Evolutionary conservation across 176 grass and related monocot genomes (phyloP).

Genomic region (Aegilops longissima): DNA sequence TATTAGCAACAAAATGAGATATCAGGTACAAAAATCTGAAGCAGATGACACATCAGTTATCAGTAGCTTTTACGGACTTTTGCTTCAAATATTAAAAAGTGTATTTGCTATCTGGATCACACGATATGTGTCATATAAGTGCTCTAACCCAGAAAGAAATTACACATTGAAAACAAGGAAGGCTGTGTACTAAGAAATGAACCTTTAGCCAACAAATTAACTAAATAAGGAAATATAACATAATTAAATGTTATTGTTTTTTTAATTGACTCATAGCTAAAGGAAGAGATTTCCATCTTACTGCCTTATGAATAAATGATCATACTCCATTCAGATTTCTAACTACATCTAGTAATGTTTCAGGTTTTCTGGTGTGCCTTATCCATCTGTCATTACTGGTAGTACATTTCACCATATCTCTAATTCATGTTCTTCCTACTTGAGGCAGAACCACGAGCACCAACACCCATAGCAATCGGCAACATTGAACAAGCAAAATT

Average conservation of each 20-base stretch:
- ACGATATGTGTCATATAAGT: background rate
- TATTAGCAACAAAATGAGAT: background rate
- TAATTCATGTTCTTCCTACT: conserved; percentile 11
- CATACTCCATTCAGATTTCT: background rate
- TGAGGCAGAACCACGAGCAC: background rate
- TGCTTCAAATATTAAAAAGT: background rate
- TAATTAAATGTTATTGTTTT: background rate
- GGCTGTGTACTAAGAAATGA: background rate
- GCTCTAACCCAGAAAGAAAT: background rate
- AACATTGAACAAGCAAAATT: background rate
- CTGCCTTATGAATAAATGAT: background rate
- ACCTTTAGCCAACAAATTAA: background rate
- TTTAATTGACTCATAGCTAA: background rate
- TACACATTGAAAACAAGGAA: background rate
- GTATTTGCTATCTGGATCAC: background rate
- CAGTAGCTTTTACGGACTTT: background rate
- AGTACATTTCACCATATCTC: background rate
- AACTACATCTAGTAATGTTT: background rate
- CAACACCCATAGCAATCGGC: background rate
- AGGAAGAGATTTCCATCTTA: background rate
- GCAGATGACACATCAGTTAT: background rate
- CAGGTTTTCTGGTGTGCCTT: conserved; percentile 1
- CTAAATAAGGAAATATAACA: background rate
- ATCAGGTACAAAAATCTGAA: background rate
- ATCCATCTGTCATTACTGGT: background rate